Percentiles rank a stretch among this genome's conserved stretches.
These are phyloP conservation scores for Verticillium nubilum DNA, from an alignment of 2,329 filamentous ascomycete species.

Conservation along the genomic window DNA sequence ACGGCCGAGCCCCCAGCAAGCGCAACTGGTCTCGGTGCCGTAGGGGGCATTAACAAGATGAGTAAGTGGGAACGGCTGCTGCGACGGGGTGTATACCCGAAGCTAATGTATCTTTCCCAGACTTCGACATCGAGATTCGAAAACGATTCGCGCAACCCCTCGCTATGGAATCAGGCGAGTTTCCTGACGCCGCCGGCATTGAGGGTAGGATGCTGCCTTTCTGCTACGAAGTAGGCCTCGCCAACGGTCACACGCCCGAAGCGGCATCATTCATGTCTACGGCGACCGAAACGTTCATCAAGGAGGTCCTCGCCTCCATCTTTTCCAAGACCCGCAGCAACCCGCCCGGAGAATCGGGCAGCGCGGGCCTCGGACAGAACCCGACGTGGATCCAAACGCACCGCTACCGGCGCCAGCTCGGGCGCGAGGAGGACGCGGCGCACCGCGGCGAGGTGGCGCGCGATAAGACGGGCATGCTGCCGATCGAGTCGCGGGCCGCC, in stretches of 20 bases:
- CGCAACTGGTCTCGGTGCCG: slow-evolving; percentile 47
- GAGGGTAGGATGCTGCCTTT: slow-evolving; percentile 62
- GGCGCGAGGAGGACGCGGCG: slow-evolving; percentile 67
- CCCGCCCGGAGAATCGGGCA: slow-evolving; percentile 56
- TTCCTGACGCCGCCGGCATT: slow-evolving; percentile 59
- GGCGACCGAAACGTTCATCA: slow-evolving; percentile 62
- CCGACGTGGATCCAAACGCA: slow-evolving; percentile 72
- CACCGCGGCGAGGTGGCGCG: slow-evolving; percentile 68
- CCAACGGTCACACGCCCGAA: slow-evolving; percentile 52
- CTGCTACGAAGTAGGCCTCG: slow-evolving; percentile 61
- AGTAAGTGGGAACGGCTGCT: too few species aligned
- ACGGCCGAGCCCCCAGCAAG: slow-evolving; percentile 60
- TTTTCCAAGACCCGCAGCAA: slow-evolving; percentile 62
- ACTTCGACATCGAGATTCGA: slow-evolving; percentile 61
- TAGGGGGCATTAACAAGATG: slow-evolving; percentile 60
- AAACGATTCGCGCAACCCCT: slow-evolving; percentile 61
- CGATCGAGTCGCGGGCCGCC: slow-evolving; percentile 73
- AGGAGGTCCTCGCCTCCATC: slow-evolving; percentile 57
- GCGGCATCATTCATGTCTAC: slow-evolving; percentile 60
- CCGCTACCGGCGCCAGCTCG: slow-evolving; percentile 69
- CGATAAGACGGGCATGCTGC: slow-evolving; percentile 72
- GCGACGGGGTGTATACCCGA: too few species aligned
- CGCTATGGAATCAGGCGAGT: slow-evolving; percentile 63
- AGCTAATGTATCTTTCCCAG: slow-evolving; percentile 26
- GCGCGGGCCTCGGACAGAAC: slow-evolving; percentile 58